Evolutionary conservation across 495 filamentous ascomycete species (phyloP).

Genomic region (Tuber melanosporum): DNA sequence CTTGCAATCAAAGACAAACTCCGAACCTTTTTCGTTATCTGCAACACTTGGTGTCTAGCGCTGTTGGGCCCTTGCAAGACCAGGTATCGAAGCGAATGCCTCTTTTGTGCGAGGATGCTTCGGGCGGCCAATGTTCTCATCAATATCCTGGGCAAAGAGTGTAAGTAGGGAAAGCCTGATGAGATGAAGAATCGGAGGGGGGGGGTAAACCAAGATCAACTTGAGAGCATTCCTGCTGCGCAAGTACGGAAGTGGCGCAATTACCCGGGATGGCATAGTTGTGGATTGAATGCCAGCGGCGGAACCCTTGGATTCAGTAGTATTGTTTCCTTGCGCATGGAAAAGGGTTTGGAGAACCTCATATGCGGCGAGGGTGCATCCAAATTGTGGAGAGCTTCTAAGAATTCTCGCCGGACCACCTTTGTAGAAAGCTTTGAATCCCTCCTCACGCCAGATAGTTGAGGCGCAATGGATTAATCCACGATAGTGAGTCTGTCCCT

Average conservation of each 20-base stretch:
- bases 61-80: conserved; percentile 30
- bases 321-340: conserved; percentile 66
- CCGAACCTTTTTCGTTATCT: conserved; percentile 29
- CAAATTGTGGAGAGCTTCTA: conserved; percentile 92
- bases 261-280: conserved; percentile 41
- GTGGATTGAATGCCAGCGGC: conserved; percentile 41
- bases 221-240: conserved; percentile 91
- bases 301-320: conserved; percentile 45
- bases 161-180: conserved; percentile 5
- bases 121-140: conserved; percentile 75
- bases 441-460: conserved; percentile 82
- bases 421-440: conserved; percentile 95
- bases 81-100: conserved; percentile 46
- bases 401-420: conserved; percentile 91
- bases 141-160: conserved; percentile 54
- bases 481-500: conserved; percentile 82
- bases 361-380: conserved; percentile 91
- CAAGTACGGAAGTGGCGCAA: conserved; percentile 68
- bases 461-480: conserved; percentile 77
- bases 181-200: not conserved
- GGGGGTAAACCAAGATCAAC: conserved; percentile 59
- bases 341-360: conserved; percentile 79
- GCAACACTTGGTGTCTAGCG: conserved; percentile 41
- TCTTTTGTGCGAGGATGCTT: conserved; percentile 53
- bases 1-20: conserved; percentile 24